These are phyloP conservation scores for Barnettozyma botsteinii DNA, from an alignment of 805 yeast species.

Conservation along the genomic window DNA sequence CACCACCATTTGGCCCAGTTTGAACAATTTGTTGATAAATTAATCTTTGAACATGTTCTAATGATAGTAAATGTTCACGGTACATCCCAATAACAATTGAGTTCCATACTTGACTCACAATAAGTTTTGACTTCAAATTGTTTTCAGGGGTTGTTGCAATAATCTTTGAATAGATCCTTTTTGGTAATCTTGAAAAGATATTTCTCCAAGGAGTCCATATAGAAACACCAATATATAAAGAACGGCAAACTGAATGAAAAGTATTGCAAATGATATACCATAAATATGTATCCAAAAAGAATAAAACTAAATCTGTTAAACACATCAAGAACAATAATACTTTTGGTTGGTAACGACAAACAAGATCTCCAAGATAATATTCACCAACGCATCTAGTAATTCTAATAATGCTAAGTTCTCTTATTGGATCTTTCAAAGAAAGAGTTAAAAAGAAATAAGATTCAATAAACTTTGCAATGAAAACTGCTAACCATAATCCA, in stretches of 20 bases:
- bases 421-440: constrained; percentile 65
- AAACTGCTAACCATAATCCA: constrained; percentile 65
- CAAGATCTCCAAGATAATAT: constrained; percentile 39
- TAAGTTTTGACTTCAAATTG: constrained; percentile 93
- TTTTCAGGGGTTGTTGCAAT: constrained; percentile 63
- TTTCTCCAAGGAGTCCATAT: constrained; percentile 90
- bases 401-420: constrained; percentile 57
- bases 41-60: constrained; percentile 95
- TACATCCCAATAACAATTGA: constrained; percentile 98
- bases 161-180: constrained; percentile 66
- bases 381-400: constrained; percentile 60
- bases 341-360: constrained; percentile 54
- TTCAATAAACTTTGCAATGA: constrained; percentile 62
- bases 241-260: constrained; percentile 61
- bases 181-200: constrained; percentile 68
- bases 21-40: constrained; percentile 81
- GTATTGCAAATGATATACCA: constrained; percentile 87
- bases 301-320: constrained; percentile 59
- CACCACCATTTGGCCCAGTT: constrained; percentile 30
- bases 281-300: constrained; percentile 74
- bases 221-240: constrained; percentile 71
- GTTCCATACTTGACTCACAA: constrained; percentile 98
- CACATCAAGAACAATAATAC: constrained; percentile 49
- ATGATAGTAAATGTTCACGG: constrained; percentile 95
- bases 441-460: constrained; percentile 74